Base-by-base conservation (phyloP, 2,329 filamentous ascomycete genomes). In the Aotearoamyces nothofagi region DNA sequence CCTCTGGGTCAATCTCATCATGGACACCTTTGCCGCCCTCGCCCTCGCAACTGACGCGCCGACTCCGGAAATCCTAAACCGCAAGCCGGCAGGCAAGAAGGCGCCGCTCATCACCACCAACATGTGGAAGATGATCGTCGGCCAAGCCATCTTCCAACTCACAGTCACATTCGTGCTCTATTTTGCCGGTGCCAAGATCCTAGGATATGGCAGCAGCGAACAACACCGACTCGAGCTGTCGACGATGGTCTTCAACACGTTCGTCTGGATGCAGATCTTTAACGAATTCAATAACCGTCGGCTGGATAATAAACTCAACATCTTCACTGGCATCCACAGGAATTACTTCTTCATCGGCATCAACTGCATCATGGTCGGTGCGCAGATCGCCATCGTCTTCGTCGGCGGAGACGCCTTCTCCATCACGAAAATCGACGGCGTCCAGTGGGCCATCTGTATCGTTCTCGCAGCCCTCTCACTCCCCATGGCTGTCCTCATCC, bases 121-220 rank as follows among this genome's bases (percentile, higher is more conserved):
- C 11, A 96, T 96, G 87, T 92, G 87, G 87, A 96, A 96, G 63
- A 96, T 96, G 87, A 94, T 96, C 37, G 66, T 93, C 24, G 87
- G 86, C 3, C 84, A 96, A 52, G 73, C 84, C 2, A 63, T 93
- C 33, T 96, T 90, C 53, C 86, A 96, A 52, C 69, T 96, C 0
- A 61, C 62, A 4, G 70, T 75, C 13, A 78, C 84, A 0, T 78
- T 94, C 40, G 62, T 87, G 36, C 65, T 94, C 14, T 86, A 86
- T 57, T 96, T 86, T 42, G 82, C 69, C 17, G 71, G 66, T 27
- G 54, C 54, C 33, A 56, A 46, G 17, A 71, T 82, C 9, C 61
- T 82, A n/a, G 59, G 59, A 6, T 70, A 75, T 40, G 50, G 63
- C 9, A 57, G 57, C 16, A 42, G 47, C 0, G 50, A 55, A 3